These are phyloP conservation scores for Rhodotorula sp. DNA, from an alignment of 1,284 basidiomycete species.

Conservation along the genomic window DNA sequence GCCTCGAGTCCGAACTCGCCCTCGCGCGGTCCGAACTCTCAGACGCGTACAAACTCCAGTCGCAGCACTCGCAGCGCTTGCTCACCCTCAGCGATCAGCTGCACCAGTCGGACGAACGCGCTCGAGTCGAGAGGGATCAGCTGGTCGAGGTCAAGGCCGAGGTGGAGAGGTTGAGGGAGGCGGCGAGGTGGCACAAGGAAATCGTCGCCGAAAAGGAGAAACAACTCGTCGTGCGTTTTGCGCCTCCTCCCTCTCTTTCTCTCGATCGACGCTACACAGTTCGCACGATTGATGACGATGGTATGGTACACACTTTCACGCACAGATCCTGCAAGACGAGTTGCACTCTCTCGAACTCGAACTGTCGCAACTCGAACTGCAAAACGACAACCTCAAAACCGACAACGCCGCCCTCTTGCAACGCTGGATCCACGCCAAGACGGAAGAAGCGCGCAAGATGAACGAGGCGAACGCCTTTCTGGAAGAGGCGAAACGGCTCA, in stretches of 20 bases:
- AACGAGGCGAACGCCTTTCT: conserved; percentile 60
- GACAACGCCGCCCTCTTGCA: conserved; percentile 94
- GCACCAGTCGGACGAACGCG: conserved; percentile 81
- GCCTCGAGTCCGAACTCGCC: conserved; percentile 89
- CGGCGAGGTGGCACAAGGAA: conserved; percentile 76
- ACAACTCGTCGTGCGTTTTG: conserved; percentile 40
- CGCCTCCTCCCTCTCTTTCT: no score
- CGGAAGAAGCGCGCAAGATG: conserved; percentile 88
- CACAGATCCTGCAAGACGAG: conserved; percentile 87
- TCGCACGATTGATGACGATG: neutral
- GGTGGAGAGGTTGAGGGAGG: conserved; percentile 65
- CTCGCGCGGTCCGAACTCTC: conserved; percentile 85
- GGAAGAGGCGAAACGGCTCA: conserved; percentile 18
- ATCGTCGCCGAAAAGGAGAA: conserved; percentile 80
- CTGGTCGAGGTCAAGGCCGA: conserved; percentile 70
- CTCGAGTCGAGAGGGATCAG: conserved; percentile 71
- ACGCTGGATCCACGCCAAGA: conserved; percentile 92
- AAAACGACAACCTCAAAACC: conserved; percentile 76
- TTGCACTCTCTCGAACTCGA: conserved; percentile 85
- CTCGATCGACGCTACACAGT: no score
- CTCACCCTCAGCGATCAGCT: conserved; percentile 90
- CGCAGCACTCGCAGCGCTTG: conserved; percentile 85
- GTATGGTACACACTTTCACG: neutral
- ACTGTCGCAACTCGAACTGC: conserved; percentile 79
- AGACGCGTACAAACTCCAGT: conserved; percentile 89